Evolutionary conservation across 495 filamentous ascomycete genomes (phyloP).

Genomic region (Penicillium turbatum): DNA sequence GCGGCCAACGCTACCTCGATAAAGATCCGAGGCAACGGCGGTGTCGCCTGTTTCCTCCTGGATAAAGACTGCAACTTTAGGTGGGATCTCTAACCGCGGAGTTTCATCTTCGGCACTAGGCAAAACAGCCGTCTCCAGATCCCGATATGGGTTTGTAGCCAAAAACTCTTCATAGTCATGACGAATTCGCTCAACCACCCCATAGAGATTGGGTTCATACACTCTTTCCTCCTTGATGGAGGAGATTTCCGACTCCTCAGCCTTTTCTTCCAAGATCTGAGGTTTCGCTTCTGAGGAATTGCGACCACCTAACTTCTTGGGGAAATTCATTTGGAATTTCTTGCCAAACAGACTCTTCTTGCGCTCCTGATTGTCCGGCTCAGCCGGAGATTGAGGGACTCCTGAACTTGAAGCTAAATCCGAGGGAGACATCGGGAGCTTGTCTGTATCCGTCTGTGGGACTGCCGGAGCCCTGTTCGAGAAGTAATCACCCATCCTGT

Average conservation of each 20-base stretch:
- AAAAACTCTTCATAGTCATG: conserved; percentile 73
- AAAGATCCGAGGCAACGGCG: conserved; percentile 87
- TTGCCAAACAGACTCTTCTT: conserved; percentile 79
- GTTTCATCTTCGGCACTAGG: conserved; percentile 82
- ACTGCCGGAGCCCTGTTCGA: conserved; percentile 36
- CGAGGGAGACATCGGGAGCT: conserved; percentile 42
- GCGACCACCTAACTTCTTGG: conserved; percentile 76
- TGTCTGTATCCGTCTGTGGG: conserved; percentile 27
- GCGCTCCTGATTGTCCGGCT: conserved; percentile 66
- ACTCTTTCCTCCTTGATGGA: conserved; percentile 67
- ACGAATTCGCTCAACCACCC: conserved; percentile 72
- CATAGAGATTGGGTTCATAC: conserved; percentile 76
- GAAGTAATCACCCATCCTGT: conserved; percentile 62
- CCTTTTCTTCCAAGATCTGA: conserved; percentile 69
- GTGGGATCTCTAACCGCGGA: conserved; percentile 73
- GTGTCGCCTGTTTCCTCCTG: conserved; percentile 87
- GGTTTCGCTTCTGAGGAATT: conserved; percentile 77
- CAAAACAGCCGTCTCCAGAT: conserved; percentile 60
- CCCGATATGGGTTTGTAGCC: conserved; percentile 47
- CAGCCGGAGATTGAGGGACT: conserved; percentile 53
- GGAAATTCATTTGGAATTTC: conserved; percentile 82
- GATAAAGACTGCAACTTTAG: conserved; percentile 80
- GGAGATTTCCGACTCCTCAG: conserved; percentile 69
- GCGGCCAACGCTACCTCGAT: conserved; percentile 76
- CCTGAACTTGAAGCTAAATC: conserved; percentile 45